phyloP scores from a whole-genome alignment of 352 stramenopile species.

The Phytophthora megakarya region DNA sequence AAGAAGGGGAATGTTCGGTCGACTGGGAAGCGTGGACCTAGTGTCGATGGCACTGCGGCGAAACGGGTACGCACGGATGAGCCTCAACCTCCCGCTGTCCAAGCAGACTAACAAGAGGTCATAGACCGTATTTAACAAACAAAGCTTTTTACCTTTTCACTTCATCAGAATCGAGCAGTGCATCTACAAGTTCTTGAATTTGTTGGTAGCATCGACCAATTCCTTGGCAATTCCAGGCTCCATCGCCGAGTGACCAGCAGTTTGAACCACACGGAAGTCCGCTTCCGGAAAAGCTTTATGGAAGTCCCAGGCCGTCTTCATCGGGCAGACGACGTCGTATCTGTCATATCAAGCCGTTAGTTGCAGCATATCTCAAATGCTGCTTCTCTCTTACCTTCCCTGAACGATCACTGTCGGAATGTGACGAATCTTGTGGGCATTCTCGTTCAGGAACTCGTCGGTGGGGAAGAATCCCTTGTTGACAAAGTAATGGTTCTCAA shows the following conservation, averaged over 20 bases:
- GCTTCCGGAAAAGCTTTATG: conserved; percentile 77
- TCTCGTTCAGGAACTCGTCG: conserved; percentile 89
- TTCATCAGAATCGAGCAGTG: no score
- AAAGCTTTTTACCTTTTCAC: background rate
- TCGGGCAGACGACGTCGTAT: conserved; percentile 91
- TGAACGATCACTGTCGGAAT: conserved; percentile 93
- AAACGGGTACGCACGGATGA: conserved; percentile 31
- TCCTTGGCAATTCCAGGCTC: conserved; percentile 78
- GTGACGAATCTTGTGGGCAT: conserved; percentile 90
- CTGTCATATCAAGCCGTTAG: conserved; percentile 27
- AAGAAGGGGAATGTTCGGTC: conserved; percentile 49
- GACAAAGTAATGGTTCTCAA: conserved; percentile 94
- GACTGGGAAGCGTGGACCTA: conserved; percentile 23
- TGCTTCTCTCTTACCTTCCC: conserved; percentile 54
- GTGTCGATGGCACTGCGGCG: conserved; percentile 3
- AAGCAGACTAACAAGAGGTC: conserved; percentile 35
- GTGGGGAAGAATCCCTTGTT: conserved; percentile 91
- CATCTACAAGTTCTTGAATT: conserved; percentile 60
- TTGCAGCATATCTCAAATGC: no score
- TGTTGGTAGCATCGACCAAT: conserved; percentile 73
- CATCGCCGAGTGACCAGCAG: conserved; percentile 74
- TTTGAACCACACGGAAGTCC: conserved; percentile 76
- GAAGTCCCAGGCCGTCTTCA: conserved; percentile 88
- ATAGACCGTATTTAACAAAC: conserved; percentile 38
- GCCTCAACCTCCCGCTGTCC: conserved; percentile 8